These are phyloP conservation scores for Colletotrichum sp. DNA, from an alignment of 2,329 filamentous ascomycete species.

Conservation along the genomic window DNA sequence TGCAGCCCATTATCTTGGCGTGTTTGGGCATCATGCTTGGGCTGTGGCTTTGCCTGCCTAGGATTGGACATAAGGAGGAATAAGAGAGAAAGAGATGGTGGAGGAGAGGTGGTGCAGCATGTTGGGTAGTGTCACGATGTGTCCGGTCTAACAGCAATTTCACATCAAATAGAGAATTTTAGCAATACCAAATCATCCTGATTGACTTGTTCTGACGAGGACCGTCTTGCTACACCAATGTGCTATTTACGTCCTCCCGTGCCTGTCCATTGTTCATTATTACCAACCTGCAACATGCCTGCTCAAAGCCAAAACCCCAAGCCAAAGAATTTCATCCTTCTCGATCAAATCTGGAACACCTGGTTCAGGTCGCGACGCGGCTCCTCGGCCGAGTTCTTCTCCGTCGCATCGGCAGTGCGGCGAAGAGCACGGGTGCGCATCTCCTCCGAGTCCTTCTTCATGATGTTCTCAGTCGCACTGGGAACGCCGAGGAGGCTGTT, in stretches of 20 bases:
- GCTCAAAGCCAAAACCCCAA: background rate
- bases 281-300: background rate
- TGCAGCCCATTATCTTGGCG: constrained; percentile 63
- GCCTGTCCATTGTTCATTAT: background rate
- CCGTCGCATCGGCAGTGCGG: background rate
- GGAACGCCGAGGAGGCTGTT: background rate
- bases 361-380: background rate
- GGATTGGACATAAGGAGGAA: constrained; percentile 44
- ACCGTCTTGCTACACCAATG: background rate
- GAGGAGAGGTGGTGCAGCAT: background rate
- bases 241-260: background rate
- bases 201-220: background rate
- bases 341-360: background rate
- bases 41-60: constrained; percentile 53
- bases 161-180: background rate
- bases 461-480: background rate
- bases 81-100: constrained; percentile 20
- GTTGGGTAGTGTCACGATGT: background rate
- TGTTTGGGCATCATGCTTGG: constrained; percentile 48
- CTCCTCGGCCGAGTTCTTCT: background rate
- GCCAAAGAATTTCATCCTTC: background rate
- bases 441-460: background rate
- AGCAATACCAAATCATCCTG: background rate
- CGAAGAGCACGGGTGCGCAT: background rate
- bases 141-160: background rate